These are phyloP conservation scores for Lipomyces kockii DNA, from an alignment of 805 yeast genomes.

Conservation along the genomic window DNA sequence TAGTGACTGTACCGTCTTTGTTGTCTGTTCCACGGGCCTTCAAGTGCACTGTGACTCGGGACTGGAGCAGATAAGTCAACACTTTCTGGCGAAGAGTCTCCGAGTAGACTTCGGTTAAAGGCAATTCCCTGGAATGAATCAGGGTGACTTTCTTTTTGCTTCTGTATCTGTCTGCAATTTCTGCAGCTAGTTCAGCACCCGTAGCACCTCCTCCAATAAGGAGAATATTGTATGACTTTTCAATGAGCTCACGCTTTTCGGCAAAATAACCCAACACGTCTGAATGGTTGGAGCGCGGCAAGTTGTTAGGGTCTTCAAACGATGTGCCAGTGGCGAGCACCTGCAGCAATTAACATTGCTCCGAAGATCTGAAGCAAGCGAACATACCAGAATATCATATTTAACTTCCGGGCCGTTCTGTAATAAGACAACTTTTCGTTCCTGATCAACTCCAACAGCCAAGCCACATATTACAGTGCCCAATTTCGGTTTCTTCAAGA, in stretches of 20 bases:
- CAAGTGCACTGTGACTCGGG: constrained; percentile 35
- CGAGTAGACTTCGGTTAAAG: constrained; percentile 29
- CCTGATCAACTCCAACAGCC: constrained; percentile 21
- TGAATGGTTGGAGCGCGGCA: constrained; percentile 10
- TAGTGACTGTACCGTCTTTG: constrained; percentile 21
- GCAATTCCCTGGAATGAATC: constrained; percentile 34
- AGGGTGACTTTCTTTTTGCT: constrained; percentile 44
- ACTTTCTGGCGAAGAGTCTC: constrained; percentile 27
- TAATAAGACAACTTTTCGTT: constrained; percentile 13
- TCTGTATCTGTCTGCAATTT: constrained; percentile 49
- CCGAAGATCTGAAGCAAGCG: neutral
- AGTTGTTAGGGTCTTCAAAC: constrained; percentile 14
- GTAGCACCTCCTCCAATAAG: constrained; percentile 60
- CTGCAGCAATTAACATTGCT: neutral
- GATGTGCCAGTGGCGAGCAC: constrained; percentile 32
- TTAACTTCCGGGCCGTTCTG: constrained; percentile 13
- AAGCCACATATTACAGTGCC: constrained; percentile 18
- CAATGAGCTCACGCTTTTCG: constrained; percentile 41
- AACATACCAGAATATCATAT: constrained; percentile 17
- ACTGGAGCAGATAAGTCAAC: constrained; percentile 27
- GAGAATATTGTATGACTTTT: constrained; percentile 48
- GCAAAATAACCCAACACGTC: constrained; percentile 17
- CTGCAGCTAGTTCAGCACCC: constrained; percentile 58
- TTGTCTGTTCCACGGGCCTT: constrained; percentile 25
- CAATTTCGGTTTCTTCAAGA: constrained; percentile 17